phyloP scores from a whole-genome alignment of 164 flowering plant species.

The Cinnamomum micranthum region DNA sequence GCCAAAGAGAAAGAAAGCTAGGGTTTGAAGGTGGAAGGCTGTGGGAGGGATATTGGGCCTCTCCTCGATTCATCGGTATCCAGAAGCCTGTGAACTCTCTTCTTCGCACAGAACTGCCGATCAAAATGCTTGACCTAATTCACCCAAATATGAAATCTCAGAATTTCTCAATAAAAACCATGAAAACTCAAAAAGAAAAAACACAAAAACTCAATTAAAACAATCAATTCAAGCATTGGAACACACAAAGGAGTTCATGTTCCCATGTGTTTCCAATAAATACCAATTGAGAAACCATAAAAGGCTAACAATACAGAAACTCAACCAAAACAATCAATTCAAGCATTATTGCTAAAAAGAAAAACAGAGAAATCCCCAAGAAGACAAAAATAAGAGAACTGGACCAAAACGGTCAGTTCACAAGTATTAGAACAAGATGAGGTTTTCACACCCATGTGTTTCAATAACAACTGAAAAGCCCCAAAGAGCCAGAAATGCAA shows the following conservation, averaged over 20 bases:
- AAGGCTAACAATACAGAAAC: neutral
- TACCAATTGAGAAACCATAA: neutral
- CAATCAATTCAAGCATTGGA: neutral
- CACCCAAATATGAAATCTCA: neutral
- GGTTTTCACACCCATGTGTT: no score
- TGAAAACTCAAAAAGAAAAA: neutral
- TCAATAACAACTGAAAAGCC: no score
- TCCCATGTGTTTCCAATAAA: neutral
- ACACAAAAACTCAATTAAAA: neutral
- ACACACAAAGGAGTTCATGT: neutral
- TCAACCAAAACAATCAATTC: neutral
- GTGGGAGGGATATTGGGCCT: constrained; percentile 87
- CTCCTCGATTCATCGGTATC: constrained; percentile 63
- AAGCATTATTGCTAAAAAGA: neutral
- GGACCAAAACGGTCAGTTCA: no score
- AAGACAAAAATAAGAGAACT: no score
- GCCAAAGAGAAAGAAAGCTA: neutral
- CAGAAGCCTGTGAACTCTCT: constrained; percentile 68
- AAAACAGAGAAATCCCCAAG: neutral
- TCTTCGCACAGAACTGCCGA: constrained; percentile 63
- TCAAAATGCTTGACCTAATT: constrained; percentile 94
- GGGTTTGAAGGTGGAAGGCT: constrained; percentile 63
- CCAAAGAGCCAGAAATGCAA: no score
- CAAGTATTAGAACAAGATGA: no score
- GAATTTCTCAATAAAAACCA: neutral